Evolutionary conservation across 805 yeast species (phyloP).

Genomic region (Cyberlindnera misumaiensis): DNA sequence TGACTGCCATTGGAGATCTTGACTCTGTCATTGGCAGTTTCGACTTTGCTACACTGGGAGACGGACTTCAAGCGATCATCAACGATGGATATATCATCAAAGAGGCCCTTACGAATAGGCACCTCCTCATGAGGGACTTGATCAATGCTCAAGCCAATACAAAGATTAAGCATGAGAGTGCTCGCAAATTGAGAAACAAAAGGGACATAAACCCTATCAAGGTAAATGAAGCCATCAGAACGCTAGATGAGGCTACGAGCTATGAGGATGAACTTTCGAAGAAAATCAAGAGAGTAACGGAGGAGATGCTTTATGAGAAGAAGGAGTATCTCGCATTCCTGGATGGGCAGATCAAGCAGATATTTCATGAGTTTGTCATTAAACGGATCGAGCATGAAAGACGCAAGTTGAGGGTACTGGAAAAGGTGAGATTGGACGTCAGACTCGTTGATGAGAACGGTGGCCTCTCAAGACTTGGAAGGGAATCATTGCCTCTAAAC

Average conservation of each 20-base stretch:
- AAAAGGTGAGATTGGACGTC: slow-evolving; percentile 61
- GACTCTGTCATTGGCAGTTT: slow-evolving; percentile 64
- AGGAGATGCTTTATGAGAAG: slow-evolving; percentile 75
- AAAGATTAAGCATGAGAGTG: slow-evolving; percentile 60
- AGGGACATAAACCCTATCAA: slow-evolving; percentile 77
- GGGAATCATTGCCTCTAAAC: slow-evolving; percentile 47
- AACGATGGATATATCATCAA: slow-evolving; percentile 82
- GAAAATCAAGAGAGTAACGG: slow-evolving; percentile 76
- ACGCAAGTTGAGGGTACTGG: slow-evolving; percentile 67
- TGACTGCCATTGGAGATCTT: slow-evolving; percentile 68
- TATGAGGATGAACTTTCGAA: slow-evolving; percentile 69
- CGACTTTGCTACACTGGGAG: slow-evolving; percentile 71
- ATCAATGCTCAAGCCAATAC: slow-evolving; percentile 72
- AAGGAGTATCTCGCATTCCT: slow-evolving; percentile 50
- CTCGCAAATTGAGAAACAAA: slow-evolving; percentile 62
- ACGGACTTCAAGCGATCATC: slow-evolving; percentile 56
- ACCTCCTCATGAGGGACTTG: slow-evolving; percentile 85
- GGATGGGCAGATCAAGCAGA: slow-evolving; percentile 45
- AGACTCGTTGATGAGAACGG: slow-evolving; percentile 71
- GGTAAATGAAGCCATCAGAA: slow-evolving; percentile 82
- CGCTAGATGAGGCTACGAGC: slow-evolving; percentile 71
- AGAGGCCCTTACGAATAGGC: slow-evolving; percentile 89
- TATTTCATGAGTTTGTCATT: slow-evolving; percentile 54
- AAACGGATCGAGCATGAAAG: slow-evolving; percentile 83
- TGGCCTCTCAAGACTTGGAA: slow-evolving; percentile 76